These are phyloP conservation scores for Neostapfia colusana DNA, from an alignment of 176 grass and related monocot species.

Conservation along the genomic window DNA sequence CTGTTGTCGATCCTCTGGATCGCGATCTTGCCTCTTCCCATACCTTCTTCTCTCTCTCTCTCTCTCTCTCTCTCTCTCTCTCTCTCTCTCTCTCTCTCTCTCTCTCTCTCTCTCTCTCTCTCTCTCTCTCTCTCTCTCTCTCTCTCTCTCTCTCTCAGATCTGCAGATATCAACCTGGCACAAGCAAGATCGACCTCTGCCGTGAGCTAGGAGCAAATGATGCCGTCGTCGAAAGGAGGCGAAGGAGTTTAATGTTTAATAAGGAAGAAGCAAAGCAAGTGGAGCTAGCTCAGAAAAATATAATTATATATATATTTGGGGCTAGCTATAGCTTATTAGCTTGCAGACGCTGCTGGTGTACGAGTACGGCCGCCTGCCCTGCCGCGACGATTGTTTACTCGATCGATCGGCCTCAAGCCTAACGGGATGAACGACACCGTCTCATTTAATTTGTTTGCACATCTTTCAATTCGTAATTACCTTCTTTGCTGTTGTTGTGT, in stretches of 20 bases:
- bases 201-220: not conserved
- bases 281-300: not conserved
- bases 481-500: not conserved
- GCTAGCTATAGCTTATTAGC: not conserved
- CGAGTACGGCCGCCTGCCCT: not conserved
- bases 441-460: not conserved
- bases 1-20: conserved; percentile 36
- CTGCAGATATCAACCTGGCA: not conserved
- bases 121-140: not conserved
- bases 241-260: not conserved
- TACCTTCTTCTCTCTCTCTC: not conserved
- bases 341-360: not conserved
- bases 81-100: not conserved
- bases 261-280: conserved; percentile 20
- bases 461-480: too few relatives aligned
- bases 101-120: too few relatives aligned
- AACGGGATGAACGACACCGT: not conserved
- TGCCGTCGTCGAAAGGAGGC: not conserved
- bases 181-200: not conserved
- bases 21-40: conserved; percentile 40
- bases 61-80: too few relatives aligned
- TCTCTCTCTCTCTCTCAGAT: conserved; percentile 19
- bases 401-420: not conserved
- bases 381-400: conserved; percentile 1
- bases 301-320: too few relatives aligned